Evolutionary conservation across 208 protist genomes (phyloP), one percentile per base, ranked within the genome.

Genomic region (Zelonia costaricensis): DNA sequence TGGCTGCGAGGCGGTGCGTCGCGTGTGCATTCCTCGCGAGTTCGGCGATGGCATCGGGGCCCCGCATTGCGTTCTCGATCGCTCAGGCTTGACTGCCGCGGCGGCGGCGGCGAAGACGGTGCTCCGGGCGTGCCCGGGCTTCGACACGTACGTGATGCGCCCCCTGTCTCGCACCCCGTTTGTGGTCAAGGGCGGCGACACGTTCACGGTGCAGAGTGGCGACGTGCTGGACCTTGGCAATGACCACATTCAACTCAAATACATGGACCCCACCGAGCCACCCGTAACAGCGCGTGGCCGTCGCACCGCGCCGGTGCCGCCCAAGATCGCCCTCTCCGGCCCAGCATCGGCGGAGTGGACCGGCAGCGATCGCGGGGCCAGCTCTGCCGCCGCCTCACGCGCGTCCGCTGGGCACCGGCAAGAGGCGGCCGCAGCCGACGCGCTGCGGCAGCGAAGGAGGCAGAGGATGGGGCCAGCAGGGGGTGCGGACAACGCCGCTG

Each of bases 201-300:
- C 62, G 20, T 18, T 69, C 13, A 4, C 25, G n/a, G 58, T 94
- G 46, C 62, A 69, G 18, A 86, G 66, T 40, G 88, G 88, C 12
- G 83, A 84, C 51, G 62, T 92, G 33, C 40, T 94, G 4, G 74
- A 75, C 15, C 59, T 94, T 1, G 85, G 74, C n/a, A 22, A 15
- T 5, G 68, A 81, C 15, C 79, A 71, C 47, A 56, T 82, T 20
- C 69, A 91, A 58, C 75, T 92, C 18, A 77, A 78, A 55, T 91
- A 91, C 62, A 84, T 86, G 9, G 78, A 89, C 52, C 84, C 82
- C 10, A 61, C 78, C 6, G 61, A 67, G 31, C 45, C 69, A 8
- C 69, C 65, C 4, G 12, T 65, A 38, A 74, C 76, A 28, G 63
- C 64, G 8, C 61, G 70, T 10, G 58, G 66, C 1, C 31, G 48